Base-by-base conservation (phyloP, 768 basidiomycete species). In the Dentipellis sp. region DNA sequence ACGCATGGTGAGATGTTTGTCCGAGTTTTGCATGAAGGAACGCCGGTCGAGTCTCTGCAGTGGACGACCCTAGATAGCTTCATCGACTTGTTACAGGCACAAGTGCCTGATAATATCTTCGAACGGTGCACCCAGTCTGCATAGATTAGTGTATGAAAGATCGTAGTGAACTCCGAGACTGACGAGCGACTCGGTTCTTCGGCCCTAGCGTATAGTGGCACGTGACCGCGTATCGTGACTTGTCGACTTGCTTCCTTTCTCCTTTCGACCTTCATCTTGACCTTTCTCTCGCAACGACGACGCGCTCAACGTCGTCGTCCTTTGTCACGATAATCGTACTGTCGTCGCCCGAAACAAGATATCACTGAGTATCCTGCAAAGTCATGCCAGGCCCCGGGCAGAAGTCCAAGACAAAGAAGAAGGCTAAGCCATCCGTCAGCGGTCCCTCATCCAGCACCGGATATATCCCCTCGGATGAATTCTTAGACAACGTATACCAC, bases 21-120 rank as follows among this genome's bases (percentile, higher is more conserved):
- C 17, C 70, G 77, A 10, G 69, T 78, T 23, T 55, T 78, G 36
- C 71, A 77, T 47, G 76, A 77, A 59, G 77, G 77, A 3, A 70
- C 69, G 1, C 71, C 71, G 1, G 71, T 76, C 9, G 57, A 56
- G 1, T 63, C 62, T 10, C 61, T 77, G 38, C 67, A 63, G 42
- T 77, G 77, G 77, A 58, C 70, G 1, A 55, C 50, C 2, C 50
- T 78, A 12, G 68, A 63, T 11, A 58, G 60, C 2, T 77, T 78
- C 57, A 67, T 74, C 23, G 58, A 47, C 6, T 49, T 67, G 42
- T 51, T 78, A 36, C 64, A 67, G 14, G 56, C 52, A 0, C 64
- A 73, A 23, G 68, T 77, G 50, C 76, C 76, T 0, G 55, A 55
- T 4, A 64, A 74, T 46, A 60, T 75, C 12, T 66, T 65, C 50